Evolutionary conservation across 225 moss, liverwort and hornwort species (phyloP), one percentile per base, ranked within the genome.

Genomic region (Ulota crispa): DNA sequence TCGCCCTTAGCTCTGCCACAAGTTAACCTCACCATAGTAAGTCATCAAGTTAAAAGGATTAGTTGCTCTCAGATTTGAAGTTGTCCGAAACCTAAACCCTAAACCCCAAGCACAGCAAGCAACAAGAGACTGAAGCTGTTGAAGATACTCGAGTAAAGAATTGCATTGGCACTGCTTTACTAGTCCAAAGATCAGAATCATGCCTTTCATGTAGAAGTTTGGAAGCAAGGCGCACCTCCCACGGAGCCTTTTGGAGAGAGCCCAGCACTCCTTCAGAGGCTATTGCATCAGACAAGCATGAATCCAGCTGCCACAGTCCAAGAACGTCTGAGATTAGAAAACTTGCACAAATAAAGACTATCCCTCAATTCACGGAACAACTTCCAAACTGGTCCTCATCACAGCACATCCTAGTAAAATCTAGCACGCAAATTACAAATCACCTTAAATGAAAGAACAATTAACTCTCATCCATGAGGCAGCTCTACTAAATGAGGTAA

Each of bases 181-280:
- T 79, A 82, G 70, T 43, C 36, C 68, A 70, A 74, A 83, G 83
- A 70, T 79, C 59, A 85, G 86, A 83, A 86, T 79, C 80, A 82
- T 85, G 94, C 96, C 96, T 92, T 93, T 97, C 97, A 73, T 84
- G 84, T 76, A 97, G 83, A 85, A 97, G 93, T 90, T 93, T 95
- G 82, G 90, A 81, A 61, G 97, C 97, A 86, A 97, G 84, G 79
- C 85, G 89, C 83, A 97, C 92, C 86, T 97, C 97, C 97, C 97
- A 97, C 53, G 97, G 97, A 78, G 91, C 92, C 64, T 75, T 87
- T 83, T 86, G 66, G 61, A 92, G 83, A 26, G 93, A 88, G 68
- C 56, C 67, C 72, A 67, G 36, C 27, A 88, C 87, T 71, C 73
- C 85, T 64, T 82, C 93, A 64, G 70, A 78, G 69, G 50, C 64